Conservation (phyloP, 1,139 yeast species). For the Spathaspora sp. region DNA sequence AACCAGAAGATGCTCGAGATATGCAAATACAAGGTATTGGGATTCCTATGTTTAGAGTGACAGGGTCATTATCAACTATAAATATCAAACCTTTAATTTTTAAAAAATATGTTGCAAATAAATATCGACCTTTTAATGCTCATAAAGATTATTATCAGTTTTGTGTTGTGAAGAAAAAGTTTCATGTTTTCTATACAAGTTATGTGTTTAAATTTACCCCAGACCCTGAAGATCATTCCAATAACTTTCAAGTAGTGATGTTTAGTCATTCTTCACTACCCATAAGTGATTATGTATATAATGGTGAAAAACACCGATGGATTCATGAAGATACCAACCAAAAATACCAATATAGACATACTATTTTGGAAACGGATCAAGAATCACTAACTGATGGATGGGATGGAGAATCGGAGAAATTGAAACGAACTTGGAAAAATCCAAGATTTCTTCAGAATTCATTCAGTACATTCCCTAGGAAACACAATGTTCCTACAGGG, state of each 20-base stretch:
- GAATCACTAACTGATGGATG: slow-evolving; percentile 13
- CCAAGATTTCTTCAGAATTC: slow-evolving; percentile 7
- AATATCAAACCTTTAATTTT: slow-evolving; percentile 10
- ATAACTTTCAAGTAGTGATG: slow-evolving; percentile 10
- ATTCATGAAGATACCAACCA: slow-evolving; percentile 10
- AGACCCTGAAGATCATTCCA: slow-evolving; percentile 7
- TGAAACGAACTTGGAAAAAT: slow-evolving; percentile 8
- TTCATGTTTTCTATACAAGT: slow-evolving; percentile 11
- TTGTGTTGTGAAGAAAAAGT: slow-evolving; percentile 10
- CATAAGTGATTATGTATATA: slow-evolving; percentile 13
- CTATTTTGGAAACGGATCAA: slow-evolving; percentile 7
- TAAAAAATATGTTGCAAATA: slow-evolving; percentile 11
- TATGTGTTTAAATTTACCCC: slow-evolving; percentile 14
- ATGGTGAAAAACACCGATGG: slow-evolving; percentile 13
- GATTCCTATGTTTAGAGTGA: slow-evolving; percentile 13
- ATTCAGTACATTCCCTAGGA: neutral
- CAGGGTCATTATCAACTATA: slow-evolving; percentile 3
- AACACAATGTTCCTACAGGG: slow-evolving; percentile 8
- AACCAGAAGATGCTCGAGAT: slow-evolving; percentile 1
- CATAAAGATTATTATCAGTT: slow-evolving; percentile 11
- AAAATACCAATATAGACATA: slow-evolving; percentile 9
- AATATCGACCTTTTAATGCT: slow-evolving; percentile 11
- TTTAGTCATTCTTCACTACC: slow-evolving; percentile 13
- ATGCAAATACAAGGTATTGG: slow-evolving; percentile 13
- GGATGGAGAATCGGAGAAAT: slow-evolving; percentile 13